Conservation (phyloP, 306 rosid species). For the Cotoneaster glaucophyllus region DNA sequence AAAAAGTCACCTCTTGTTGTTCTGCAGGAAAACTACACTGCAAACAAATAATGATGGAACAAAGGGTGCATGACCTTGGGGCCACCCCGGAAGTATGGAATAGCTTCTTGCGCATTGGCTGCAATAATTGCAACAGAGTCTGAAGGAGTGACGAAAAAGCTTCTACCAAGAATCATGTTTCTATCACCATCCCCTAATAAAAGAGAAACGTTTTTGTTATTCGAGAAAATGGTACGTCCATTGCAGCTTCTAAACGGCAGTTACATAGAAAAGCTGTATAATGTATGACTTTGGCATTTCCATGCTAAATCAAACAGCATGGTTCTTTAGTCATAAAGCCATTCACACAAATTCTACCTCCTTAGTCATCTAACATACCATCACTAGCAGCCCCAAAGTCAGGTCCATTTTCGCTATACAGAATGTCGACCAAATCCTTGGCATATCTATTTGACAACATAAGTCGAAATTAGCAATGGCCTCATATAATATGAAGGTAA, state of each 20-base stretch:
- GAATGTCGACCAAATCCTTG: conserved; percentile 73
- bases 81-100: conserved; percentile 72
- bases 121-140: conserved; percentile 95
- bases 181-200: conserved; percentile 93
- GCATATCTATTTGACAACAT: conserved; percentile 65
- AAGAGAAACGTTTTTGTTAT: conserved; percentile 1
- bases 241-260: not conserved
- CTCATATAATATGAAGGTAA: conserved; percentile 4
- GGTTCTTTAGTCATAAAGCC: not conserved
- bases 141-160: conserved; percentile 94
- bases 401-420: conserved; percentile 76
- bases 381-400: conserved; percentile 99
- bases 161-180: conserved; percentile 86
- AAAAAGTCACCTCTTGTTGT: conserved; percentile 1
- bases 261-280: not conserved
- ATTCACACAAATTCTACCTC: not conserved
- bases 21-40: not conserved
- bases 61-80: conserved; percentile 43
- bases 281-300: not conserved
- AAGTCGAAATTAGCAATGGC: conserved; percentile 15
- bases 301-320: not conserved
- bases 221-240: not conserved
- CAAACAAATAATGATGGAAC: not conserved
- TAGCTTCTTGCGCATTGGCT: conserved; percentile 84
- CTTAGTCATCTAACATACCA: conserved; percentile 45